These are phyloP conservation scores for Acanthamoeba culbertsoni DNA, from an alignment of 208 protist genomes.

Conservation along the genomic window DNA sequence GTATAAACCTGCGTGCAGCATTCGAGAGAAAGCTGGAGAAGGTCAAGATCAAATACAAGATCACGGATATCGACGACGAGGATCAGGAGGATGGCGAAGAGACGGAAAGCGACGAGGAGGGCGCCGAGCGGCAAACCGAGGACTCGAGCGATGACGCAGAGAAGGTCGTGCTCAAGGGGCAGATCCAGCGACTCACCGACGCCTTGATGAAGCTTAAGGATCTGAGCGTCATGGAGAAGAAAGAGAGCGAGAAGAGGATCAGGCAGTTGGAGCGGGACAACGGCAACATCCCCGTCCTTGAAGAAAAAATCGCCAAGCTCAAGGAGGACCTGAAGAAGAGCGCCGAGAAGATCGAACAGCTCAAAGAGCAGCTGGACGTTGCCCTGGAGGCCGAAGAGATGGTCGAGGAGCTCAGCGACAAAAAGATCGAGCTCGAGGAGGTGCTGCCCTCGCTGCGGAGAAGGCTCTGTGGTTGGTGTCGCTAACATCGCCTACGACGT, in stretches of 20 bases:
- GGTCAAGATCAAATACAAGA: constrained; percentile 34
- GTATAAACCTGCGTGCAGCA: not conserved
- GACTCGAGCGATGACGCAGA: not conserved
- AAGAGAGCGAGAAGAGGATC: constrained; percentile 55
- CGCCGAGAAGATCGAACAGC: constrained; percentile 48
- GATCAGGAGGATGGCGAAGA: not conserved
- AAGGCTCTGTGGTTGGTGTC: not conserved
- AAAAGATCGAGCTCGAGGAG: constrained; percentile 59
- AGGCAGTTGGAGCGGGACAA: constrained; percentile 50
- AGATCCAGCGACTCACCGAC: constrained; percentile 50
- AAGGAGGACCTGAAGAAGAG: constrained; percentile 58
- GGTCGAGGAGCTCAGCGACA: constrained; percentile 56
- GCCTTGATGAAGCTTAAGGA: constrained; percentile 62
- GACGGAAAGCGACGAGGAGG: not conserved
- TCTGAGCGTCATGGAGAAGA: constrained; percentile 58
- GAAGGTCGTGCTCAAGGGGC: not conserved
- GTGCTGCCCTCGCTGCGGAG: not conserved
- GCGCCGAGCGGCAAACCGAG: not conserved
- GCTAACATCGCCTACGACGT: too few relatives aligned
- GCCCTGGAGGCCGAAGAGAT: constrained; percentile 56
- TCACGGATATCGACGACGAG: not conserved
- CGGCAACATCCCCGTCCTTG: constrained; percentile 34
- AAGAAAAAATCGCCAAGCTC: constrained; percentile 54
- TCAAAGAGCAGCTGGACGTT: constrained; percentile 48
- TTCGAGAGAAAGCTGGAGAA: constrained; percentile 48